Evolutionary conservation across 371 early-diverging fungal species (phyloP), one percentile per base, ranked within the genome.

Genomic region (Rhizopus delemar): DNA sequence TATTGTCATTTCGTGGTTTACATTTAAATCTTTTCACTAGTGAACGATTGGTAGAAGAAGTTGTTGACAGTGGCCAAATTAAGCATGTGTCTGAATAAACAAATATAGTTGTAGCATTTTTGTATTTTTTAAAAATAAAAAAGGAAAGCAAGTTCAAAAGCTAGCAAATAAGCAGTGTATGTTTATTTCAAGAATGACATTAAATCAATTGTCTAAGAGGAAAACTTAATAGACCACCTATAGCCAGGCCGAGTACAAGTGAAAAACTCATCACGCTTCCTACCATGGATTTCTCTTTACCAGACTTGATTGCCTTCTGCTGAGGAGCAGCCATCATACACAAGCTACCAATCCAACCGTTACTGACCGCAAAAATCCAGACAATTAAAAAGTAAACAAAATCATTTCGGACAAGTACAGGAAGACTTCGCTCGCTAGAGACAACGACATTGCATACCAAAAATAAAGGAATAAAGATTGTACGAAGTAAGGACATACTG

Each of bases 281-380:
- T 4, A 85, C 85, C 35, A 82, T 66, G 6, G 76, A 75, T 59
- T 84, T 85, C 53, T 79, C 82, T 3, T 34, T 38, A 3, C 39
- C 50, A 11, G 58, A 46, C 13, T 68, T 58, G 4, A 75, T 56
- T 12, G 76, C 73, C 8, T 79, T 67, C 7, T 87, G 63, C 31
- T 84, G 74, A 1, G 93, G 93, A 3, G 87, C 92, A 5, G 84
- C 74, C 85, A 93, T 91, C 79, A 92, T 90, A n/a, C 78, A 58
- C 41, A 90, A 65, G 48, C 90, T 85, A 35, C 81, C 82, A 35
- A 90, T 46, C 71, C 86, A 89, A 0, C 93, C 93, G 59, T 87
- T 89, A 15, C 86, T 76, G 28, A 85, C 51, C 9, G 88, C 85
- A 61, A 93, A 87, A 41, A 89, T 9, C 57, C 78, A 69, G 28